Base-by-base conservation (phyloP, 2,329 filamentous ascomycete genomes). In the Fusarium buharicum region DNA sequence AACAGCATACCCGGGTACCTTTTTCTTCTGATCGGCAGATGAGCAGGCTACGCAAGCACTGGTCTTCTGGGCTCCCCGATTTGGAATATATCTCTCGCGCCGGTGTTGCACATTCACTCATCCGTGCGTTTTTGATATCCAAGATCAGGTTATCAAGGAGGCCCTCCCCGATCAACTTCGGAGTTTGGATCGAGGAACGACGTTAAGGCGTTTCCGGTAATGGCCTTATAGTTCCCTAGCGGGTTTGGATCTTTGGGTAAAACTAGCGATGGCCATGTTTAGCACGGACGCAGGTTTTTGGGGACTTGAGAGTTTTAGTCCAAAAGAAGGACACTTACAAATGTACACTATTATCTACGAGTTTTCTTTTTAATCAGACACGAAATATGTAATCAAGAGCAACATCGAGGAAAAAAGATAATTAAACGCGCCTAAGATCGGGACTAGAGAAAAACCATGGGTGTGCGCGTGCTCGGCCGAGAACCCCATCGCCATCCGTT, bases 391-490 rank as follows among this genome's bases (percentile, higher is more conserved):
- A 45, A 40, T 22, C 48, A 59, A 53, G 20, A 37, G 22, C 31
- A 57, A 41, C 31, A 37, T 13, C 33, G 49, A 52, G 27, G 34
- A 16, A 56, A 39, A 22, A 50, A 34, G 48, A 33, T 33, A 22
- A 41, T 30, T 24, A 43, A 20, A 20, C 17, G 36, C 36, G 16
- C 17, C 36, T 59, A 59, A 55, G 50, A 59, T 59, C 46, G 48
- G 50, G 60, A 41, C 55, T 61, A 66, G 48, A 64, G 30, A 47
- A 28, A 51, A 28, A 51, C 45, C 45, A 47, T 62, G 65, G 64
- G 55, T 55, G 64, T 55, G 64, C 61, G 60, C 59, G 63, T 68
- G 66, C 60, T 69, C 66, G 66, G 66, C 66, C 66, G 66, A 69
- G 66, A 69, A 61, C 6, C 30, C 28, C 28, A 30, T 11, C 11